Base-by-base conservation (phyloP, 345 rosid species). In the Microthlaspi erraticum region DNA sequence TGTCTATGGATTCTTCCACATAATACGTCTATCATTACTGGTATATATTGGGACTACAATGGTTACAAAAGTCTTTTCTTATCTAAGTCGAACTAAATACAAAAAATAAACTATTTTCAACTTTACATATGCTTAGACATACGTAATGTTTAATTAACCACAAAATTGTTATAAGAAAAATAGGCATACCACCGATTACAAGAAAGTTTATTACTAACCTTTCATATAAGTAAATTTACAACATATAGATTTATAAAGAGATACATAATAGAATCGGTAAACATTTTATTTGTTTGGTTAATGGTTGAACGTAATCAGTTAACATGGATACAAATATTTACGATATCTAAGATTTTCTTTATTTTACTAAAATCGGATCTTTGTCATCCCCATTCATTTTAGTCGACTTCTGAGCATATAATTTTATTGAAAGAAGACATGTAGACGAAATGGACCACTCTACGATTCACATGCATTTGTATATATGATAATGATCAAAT, bases 401-500 rank as follows among this genome's bases (percentile, higher is more conserved):
- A 43, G 5, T 62, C 32, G 33, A 19, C 11, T 66, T 23, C 36
- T 37, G 20, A 37, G 58, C 48, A 53, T 5, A 14, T 41, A 29
- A 26, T 26, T 41, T 8, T 41, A 43, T 29, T 42, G 26, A 60
- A 29, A 43, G 6, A 17, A 45, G 10, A 17, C 38, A 62, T 32
- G 11, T 18, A 26, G n/a, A 72, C 46, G 39, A 53, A 62, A 53
- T 71, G 76, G 70, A 72, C 56, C 56, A 63, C 62, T 44, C 39
- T 53, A 62, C 14, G 31, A 52, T 53, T 53, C 69, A 71, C 75
- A 71, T 61, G 54, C 46, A 41, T 4, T 38, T 49, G 51, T 38
- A 37, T 38, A 37, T 48, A 60, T 70, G 50, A 59, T 26, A 70
- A 59, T 48, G 59, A 48, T 48, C 46, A 48, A 48, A 31, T 33